Percentiles rank a stretch among this genome's conserved stretches.
Evolutionary conservation across 2,329 filamentous ascomycete genomes (phyloP).

Genomic region (Boeremia lycopersici): DNA sequence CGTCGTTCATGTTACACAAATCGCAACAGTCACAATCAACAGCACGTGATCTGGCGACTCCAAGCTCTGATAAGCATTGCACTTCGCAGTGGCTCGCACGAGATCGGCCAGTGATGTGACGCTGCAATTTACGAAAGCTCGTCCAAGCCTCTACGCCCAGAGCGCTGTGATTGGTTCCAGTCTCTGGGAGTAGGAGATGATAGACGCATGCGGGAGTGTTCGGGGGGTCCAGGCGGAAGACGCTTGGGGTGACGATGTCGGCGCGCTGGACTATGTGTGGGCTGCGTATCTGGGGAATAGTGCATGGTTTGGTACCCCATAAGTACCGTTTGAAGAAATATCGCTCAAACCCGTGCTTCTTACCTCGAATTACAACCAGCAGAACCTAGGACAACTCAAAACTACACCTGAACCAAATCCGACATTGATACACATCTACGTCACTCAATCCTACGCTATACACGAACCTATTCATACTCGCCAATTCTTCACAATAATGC

Average conservation of each 20-base stretch:
- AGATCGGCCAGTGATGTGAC: slow-evolving; percentile 9
- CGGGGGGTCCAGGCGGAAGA: slow-evolving; percentile 7
- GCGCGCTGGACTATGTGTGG: slow-evolving; percentile 12
- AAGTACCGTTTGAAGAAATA: slow-evolving; percentile 8
- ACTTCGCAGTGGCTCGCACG: slow-evolving; percentile 8
- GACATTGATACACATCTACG: neutral
- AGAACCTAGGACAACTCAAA: neutral
- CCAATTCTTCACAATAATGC: slow-evolving; percentile 5
- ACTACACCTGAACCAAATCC: neutral
- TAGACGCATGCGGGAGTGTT: slow-evolving; percentile 15
- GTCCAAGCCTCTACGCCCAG: slow-evolving; percentile 10
- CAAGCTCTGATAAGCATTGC: slow-evolving; percentile 16
- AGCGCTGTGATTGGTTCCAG: slow-evolving; percentile 16
- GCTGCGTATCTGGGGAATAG: slow-evolving; percentile 3
- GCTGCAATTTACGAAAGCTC: slow-evolving; percentile 15
- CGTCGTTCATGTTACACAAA: slow-evolving; percentile 11
- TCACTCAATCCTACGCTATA: neutral
- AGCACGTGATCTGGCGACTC: slow-evolving; percentile 7
- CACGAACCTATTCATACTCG: neutral
- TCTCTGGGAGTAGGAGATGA: slow-evolving; percentile 8
- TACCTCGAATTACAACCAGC: neutral
- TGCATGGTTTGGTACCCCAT: slow-evolving; percentile 14
- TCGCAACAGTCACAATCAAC: slow-evolving; percentile 9
- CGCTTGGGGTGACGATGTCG: slow-evolving; percentile 17
- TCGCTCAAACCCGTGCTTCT: neutral